A percentile compares a stretch with the other conserved stretches of the same genome.
phyloP scores from a whole-genome alignment of 2,329 filamentous ascomycete genomes.

The Alternaria incomplexa region DNA sequence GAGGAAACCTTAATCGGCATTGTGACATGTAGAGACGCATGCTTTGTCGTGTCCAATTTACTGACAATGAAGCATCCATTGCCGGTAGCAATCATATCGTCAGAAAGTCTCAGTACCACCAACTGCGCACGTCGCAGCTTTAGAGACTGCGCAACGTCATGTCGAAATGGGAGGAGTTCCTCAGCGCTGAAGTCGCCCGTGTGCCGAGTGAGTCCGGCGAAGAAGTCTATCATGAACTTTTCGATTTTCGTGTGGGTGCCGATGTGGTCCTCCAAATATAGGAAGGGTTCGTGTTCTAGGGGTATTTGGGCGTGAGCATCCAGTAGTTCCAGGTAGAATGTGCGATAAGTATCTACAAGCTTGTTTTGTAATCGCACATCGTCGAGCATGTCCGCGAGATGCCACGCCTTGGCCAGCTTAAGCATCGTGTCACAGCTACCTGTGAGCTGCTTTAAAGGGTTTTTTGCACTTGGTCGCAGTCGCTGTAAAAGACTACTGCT shows the following conservation, averaged over 20 bases:
- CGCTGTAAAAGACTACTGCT: background rate
- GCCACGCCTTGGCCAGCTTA: conserved; percentile 22
- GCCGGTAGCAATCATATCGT: conserved; percentile 6
- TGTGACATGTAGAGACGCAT: background rate
- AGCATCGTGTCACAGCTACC: conserved; percentile 7
- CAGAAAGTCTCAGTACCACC: background rate
- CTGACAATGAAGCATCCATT: conserved; percentile 1
- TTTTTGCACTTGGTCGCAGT: background rate
- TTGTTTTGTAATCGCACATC: conserved; percentile 15
- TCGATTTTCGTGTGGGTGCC: conserved; percentile 16
- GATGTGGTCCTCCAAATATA: conserved; percentile 10
- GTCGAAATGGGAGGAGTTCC: background rate
- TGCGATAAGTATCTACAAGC: conserved; percentile 17
- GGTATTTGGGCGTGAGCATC: background rate
- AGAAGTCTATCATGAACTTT: conserved; percentile 23
- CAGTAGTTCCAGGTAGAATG: conserved; percentile 5
- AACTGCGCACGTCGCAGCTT: background rate
- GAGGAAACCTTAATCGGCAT: background rate
- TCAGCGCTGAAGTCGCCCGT: background rate
- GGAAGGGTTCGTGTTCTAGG: conserved; percentile 4
- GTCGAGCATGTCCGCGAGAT: conserved; percentile 15
- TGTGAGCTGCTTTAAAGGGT: conserved; percentile 9
- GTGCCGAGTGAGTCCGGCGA: conserved; percentile 12
- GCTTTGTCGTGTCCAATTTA: background rate
- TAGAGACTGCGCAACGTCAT: conserved; percentile 7